These are phyloP conservation scores for Ophiostoma tasmaniense DNA, from an alignment of 2,329 filamentous ascomycete species.

Conservation along the genomic window DNA sequence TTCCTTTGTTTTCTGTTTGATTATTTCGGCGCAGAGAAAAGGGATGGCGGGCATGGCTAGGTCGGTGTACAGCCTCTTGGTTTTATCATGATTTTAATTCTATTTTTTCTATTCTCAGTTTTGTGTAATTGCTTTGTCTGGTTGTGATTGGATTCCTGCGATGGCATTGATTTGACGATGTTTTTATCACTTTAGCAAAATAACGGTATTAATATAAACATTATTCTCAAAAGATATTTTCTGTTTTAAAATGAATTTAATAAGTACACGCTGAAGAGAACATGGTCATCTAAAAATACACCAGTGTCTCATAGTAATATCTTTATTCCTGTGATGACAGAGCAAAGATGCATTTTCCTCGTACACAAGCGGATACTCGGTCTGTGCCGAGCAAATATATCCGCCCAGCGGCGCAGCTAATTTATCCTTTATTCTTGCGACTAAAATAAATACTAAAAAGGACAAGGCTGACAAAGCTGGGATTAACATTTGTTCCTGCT, in stretches of 20 bases:
- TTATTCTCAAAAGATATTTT: too few species aligned
- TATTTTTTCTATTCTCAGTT: not conserved
- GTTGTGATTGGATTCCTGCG: too few species aligned
- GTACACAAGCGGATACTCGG: not conserved
- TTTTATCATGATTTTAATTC: not conserved
- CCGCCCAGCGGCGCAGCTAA: not conserved
- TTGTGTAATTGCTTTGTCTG: not conserved
- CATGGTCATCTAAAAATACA: too few species aligned
- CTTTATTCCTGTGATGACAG: too few species aligned
- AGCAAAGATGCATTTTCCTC: too few species aligned
- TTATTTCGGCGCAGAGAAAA: not conserved
- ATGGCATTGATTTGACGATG: too few species aligned
- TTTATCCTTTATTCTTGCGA: not conserved
- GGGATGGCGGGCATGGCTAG: not conserved
- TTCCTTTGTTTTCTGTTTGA: not conserved
- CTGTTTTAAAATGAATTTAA: too few species aligned
- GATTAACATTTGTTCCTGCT: not conserved
- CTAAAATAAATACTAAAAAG: not conserved
- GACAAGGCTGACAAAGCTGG: not conserved
- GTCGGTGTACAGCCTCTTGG: not conserved
- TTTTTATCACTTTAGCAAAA: too few species aligned
- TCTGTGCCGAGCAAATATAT: not conserved
- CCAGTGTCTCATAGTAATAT: too few species aligned
- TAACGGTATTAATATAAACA: too few species aligned
- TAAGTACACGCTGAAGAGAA: too few species aligned